Percentiles rank a stretch among this genome's conserved stretches.
These are phyloP conservation scores for Cymodocea nodosa DNA, from an alignment of 116 monocot species.

Conservation along the genomic window DNA sequence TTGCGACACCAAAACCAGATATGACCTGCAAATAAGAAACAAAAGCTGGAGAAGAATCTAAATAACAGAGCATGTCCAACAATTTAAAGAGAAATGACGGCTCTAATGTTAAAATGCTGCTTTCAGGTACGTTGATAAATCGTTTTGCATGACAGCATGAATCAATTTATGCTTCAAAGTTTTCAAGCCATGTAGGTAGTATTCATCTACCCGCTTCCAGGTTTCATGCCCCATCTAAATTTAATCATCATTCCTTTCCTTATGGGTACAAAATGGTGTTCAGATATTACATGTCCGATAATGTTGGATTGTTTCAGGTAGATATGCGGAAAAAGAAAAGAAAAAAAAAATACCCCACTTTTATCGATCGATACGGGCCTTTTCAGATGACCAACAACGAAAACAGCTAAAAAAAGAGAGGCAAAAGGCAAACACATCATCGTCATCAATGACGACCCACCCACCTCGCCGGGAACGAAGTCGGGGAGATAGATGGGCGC, in stretches of 20 bases:
- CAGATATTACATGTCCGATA: neutral
- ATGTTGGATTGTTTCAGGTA: neutral
- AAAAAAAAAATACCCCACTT: too few species aligned
- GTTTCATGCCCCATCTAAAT: too few species aligned
- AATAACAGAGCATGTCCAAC: neutral
- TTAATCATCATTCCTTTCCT: too few species aligned
- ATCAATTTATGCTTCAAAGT: too few species aligned
- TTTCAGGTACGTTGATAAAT: too few species aligned
- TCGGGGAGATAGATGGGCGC: slow-evolving; percentile 12
- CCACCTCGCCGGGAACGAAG: slow-evolving; percentile 34
- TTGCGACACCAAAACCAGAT: slow-evolving; percentile 59
- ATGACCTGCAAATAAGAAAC: slow-evolving; percentile 26
- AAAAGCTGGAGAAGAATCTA: neutral
- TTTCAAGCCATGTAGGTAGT: too few species aligned
- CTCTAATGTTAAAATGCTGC: neutral
- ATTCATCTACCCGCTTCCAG: too few species aligned
- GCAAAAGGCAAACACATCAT: too few species aligned
- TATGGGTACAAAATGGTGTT: neutral
- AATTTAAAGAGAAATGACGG: neutral
- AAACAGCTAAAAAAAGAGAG: too few species aligned
- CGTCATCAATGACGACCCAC: too few species aligned
- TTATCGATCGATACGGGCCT: neutral
- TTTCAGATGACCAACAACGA: too few species aligned
- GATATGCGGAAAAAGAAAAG: neutral
- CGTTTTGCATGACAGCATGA: too few species aligned